Evolutionary conservation across 139 green algal genomes (phyloP).

Genomic region (Micractinium conductrix): DNA sequence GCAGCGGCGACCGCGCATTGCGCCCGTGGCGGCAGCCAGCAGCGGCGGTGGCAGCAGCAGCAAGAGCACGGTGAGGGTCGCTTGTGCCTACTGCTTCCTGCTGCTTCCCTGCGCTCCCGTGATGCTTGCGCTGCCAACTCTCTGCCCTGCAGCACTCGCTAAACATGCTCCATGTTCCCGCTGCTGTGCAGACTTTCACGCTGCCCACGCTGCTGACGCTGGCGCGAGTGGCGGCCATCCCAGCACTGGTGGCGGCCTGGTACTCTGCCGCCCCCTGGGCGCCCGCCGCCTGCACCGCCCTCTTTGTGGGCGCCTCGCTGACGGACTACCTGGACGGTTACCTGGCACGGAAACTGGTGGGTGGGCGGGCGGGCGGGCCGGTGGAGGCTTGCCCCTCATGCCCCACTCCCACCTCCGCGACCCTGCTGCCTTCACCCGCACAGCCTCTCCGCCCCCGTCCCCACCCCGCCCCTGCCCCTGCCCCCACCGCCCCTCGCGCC

Average conservation of each 20-base stretch:
- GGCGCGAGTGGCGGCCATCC: constrained; percentile 81
- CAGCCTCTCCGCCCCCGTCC: no score
- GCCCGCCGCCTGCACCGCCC: constrained; percentile 44
- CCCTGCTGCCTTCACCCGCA: no score
- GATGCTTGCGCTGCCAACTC: neutral
- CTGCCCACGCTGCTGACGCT: constrained; percentile 92
- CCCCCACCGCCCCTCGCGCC: neutral
- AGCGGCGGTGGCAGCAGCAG: no score
- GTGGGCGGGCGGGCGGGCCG: neutral
- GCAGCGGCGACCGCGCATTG: no score
- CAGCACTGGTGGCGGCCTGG: constrained; percentile 76
- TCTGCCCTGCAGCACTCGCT: neutral
- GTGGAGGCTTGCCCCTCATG: no score
- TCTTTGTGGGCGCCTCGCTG: constrained; percentile 87
- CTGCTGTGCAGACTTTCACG: constrained; percentile 68
- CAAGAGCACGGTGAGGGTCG: neutral
- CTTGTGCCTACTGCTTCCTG: neutral
- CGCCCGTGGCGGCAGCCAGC: no score
- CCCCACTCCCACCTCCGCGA: no score
- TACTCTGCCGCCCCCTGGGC: constrained; percentile 57
- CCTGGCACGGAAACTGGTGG: constrained; percentile 87
- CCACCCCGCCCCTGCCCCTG: neutral
- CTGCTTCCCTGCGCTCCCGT: neutral
- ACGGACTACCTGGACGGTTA: constrained; percentile 97
- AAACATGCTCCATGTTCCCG: no score